Conservation (phyloP, 805 yeast genomes). For the Kuraishia cidri region DNA sequence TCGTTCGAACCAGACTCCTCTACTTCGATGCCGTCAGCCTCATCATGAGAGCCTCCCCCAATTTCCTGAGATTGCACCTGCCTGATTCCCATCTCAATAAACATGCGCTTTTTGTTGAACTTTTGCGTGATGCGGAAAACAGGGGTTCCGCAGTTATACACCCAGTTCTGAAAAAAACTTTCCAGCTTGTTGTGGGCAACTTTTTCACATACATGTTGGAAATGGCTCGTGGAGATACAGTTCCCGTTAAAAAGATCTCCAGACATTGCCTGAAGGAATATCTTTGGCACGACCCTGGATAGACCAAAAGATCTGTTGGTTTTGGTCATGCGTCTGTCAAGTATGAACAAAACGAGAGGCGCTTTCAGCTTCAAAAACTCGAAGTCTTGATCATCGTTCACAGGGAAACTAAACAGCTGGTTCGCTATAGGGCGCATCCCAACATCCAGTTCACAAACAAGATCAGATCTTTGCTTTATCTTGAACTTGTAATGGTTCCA, state of each 20-base stretch:
- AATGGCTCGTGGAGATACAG: slow-evolving; percentile 70
- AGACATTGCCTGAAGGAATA: slow-evolving; percentile 91
- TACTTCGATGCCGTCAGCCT: slow-evolving; percentile 10
- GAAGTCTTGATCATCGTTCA: slow-evolving; percentile 46
- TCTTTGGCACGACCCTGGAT: slow-evolving; percentile 82
- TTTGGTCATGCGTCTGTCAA: slow-evolving; percentile 91
- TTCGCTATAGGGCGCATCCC: slow-evolving; percentile 76
- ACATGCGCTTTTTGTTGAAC: slow-evolving; percentile 88
- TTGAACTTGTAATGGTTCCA: slow-evolving; percentile 70
- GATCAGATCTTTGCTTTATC: slow-evolving; percentile 55
- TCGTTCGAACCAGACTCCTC: slow-evolving; percentile 4
- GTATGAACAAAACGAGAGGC: slow-evolving; percentile 74
- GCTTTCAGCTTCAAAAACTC: slow-evolving; percentile 71
- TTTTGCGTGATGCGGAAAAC: slow-evolving; percentile 81
- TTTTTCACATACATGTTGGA: slow-evolving; percentile 90
- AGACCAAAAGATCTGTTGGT: slow-evolving; percentile 92
- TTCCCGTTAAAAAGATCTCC: slow-evolving; percentile 79
- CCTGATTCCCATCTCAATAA: slow-evolving; percentile 88
- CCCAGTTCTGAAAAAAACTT: slow-evolving; percentile 88
- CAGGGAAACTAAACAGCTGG: slow-evolving; percentile 59
- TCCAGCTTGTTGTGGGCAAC: slow-evolving; percentile 84
- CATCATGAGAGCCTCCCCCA: slow-evolving; percentile 1
- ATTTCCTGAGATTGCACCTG: slow-evolving; percentile 59
- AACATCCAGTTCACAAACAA: slow-evolving; percentile 64
- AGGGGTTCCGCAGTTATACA: slow-evolving; percentile 83